Evolutionary conservation across 148 eudicot genomes (phyloP), one percentile per base, ranked within the genome.

Genomic region (Cornus florida): DNA sequence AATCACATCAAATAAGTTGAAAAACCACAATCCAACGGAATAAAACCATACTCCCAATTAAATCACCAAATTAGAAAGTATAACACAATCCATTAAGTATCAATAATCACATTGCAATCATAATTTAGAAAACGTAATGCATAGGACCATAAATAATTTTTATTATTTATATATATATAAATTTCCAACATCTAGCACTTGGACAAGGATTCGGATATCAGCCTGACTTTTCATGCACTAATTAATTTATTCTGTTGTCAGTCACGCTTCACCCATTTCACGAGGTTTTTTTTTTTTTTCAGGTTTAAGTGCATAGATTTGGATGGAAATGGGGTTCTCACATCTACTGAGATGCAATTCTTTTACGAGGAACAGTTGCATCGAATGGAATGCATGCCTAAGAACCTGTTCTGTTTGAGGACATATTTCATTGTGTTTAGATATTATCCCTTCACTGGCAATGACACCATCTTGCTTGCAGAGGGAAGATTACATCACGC

Each of bases 311-410:
- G 93, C 85, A 79, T 90, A 81, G 93, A 90, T 78, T 76, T 90
- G 75, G 93, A 90, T 76, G 93, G 88, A 72, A 90, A 88, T 83
- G 90, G 88, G 23, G 82, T 87, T 67, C 69, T 90, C 66, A 90
- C 91, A 31, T 71, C 85, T n/a, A 88, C 87, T 20, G 93, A 90
- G 86, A 79, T 90, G 93, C 93, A 88, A 68, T 88, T 85, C 79
- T 88, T 90, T 72, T 90, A 88, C 38, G 91, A 88, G 78, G 91
- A 90, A 77, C 93, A 90, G 86, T 79, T 88, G 78, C 91, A 88
- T 81, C 87, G 93, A 62, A 90, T 90, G 89, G 91, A 90, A 73
- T 90, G 91, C 81, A 90, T 90, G 90, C 86, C 70, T 91, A 90
- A 71, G 93, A 88, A 78, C 90, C 93, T 22, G 89, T 90, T 43